Evolutionary conservation across 345 rosid genomes (phyloP), one percentile per base, ranked within the genome.

Genomic region (Salix brachista): DNA sequence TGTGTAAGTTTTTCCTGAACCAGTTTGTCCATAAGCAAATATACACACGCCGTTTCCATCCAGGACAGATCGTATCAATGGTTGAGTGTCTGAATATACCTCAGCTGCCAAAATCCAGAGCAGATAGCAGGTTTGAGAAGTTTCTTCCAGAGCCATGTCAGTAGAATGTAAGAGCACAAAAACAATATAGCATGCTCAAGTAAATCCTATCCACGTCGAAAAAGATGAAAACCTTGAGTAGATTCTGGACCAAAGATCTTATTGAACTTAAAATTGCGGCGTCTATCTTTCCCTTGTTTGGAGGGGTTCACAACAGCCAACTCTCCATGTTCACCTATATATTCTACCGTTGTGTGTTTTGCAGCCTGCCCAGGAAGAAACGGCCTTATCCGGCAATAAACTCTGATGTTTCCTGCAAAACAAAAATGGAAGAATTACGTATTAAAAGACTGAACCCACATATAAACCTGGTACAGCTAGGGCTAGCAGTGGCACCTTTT

Each of bases 1-100:
- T 8, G 98, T 95, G 81, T 91, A 86, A 6, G 99, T 95, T 83
- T 95, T 95, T 21, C 99, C 99, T 0, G 99, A 95, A 77, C 99
- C 97, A 52, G 99, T 95, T 85, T 95, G 99, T n/a, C 99, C 99
- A 69, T 95, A 95, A 52, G 99, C 99, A 84, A 95, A 93, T 81
- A 96, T 93, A 76, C 99, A 93, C 3, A 90, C 98, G 72, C 89
- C 90, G 75, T 85, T 91, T 23, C 99, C 99, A 86, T 95, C 98
- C 65, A 93, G 90, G 4, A 86, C 96, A 26, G 92, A 93, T 26
- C 91, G 86, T 66, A 93, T 83, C 84, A 93, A 81, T 0, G 97
- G 94, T 82, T 89, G 90, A 44, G 89, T 86, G 65, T 95, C 97
- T 25, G 90, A 74, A 82, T 87, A 95, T 44, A 95, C 96, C 46